Evolutionary conservation across 805 yeast species (phyloP), one percentile per base, ranked within the genome.

Genomic region (Saturnispora ahearnii): DNA sequence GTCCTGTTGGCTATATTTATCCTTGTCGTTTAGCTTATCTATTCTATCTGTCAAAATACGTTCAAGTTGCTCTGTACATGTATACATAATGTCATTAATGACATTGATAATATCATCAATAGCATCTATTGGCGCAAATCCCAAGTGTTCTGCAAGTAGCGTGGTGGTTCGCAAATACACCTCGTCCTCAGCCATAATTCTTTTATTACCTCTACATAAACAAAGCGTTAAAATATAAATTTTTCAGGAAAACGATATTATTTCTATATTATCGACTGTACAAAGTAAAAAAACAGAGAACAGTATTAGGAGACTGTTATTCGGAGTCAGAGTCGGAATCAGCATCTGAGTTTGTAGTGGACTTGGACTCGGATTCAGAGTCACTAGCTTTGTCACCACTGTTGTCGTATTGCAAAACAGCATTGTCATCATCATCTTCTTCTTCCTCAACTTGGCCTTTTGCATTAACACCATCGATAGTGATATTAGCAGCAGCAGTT

Each of bases 91-190:
- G 46, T 81, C 88, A 60, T 89, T 89, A 24, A 87, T 93, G 1
- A 88, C 86, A 64, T 89, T 88, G 57, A 89, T 87, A 11, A 90
- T 82, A 59, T 87, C 96, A 58, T 90, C 97, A 5, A 90, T 75
- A 12, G 89, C 68, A 0, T 90, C 78, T 9, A 88, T 75, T 0
- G 96, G 96, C 7, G 93, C 85, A 59, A 77, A 87, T 33, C 87
- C 96, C 33, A 90, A 68, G 62, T 89, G 96, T 65, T 89, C 96
- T 1, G 96, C 85, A 46, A 90, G 71, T 15, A 88, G 57, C 41
- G 76, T 72, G 8, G 77, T 73, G 1, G 56, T 53, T 10, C 51
- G 46, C 55, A 55, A 41, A 45, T 57, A 60, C 9, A 54, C 8
- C 6, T 33, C 42, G 32, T 41, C 46, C 33, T 48, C 50, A 2